These are phyloP conservation scores for Stephanocyclus meneghinianus DNA, from an alignment of 352 stramenopile genomes.

Conservation along the genomic window DNA sequence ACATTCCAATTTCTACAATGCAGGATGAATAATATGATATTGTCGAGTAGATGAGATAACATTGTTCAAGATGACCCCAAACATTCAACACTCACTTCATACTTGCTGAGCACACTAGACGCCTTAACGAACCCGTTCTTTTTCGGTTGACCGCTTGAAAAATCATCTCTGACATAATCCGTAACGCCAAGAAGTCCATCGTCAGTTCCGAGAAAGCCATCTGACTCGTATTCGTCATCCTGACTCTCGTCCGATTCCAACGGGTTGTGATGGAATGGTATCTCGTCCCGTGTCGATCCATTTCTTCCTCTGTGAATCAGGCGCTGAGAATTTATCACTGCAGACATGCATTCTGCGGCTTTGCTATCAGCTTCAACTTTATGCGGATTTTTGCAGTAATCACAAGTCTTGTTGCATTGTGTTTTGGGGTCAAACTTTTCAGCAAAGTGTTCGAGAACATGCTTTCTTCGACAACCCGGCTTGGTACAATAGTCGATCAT, in stretches of 20 bases:
- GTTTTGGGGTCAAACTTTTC: conserved; percentile 60
- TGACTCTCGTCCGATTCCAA: conserved; percentile 44
- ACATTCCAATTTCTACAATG: conserved; percentile 47
- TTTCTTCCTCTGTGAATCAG: conserved; percentile 18
- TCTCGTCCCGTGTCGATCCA: conserved; percentile 17
- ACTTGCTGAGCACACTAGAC: conserved; percentile 61
- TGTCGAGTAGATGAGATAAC: not conserved
- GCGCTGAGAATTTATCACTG: conserved; percentile 44
- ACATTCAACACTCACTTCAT: conserved; percentile 29
- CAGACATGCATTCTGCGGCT: conserved; percentile 54
- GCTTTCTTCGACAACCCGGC: conserved; percentile 62
- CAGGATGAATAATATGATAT: not conserved
- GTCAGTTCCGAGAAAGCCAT: conserved; percentile 54
- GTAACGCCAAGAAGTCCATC: conserved; percentile 55
- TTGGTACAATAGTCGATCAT: conserved; percentile 79
- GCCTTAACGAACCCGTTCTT: conserved; percentile 60
- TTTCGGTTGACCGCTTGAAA: conserved; percentile 6
- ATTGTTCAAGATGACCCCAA: not conserved
- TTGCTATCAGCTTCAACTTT: conserved; percentile 53
- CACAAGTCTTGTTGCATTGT: conserved; percentile 71
- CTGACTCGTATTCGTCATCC: conserved; percentile 34
- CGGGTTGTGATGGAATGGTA: conserved; percentile 37
- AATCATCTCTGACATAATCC: conserved; percentile 29
- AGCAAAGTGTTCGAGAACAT: conserved; percentile 77
- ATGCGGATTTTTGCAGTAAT: conserved; percentile 68